Evolutionary conservation across 2,329 filamentous ascomycete species (phyloP).

Genomic region (Sphaerostilbella broomeana): DNA sequence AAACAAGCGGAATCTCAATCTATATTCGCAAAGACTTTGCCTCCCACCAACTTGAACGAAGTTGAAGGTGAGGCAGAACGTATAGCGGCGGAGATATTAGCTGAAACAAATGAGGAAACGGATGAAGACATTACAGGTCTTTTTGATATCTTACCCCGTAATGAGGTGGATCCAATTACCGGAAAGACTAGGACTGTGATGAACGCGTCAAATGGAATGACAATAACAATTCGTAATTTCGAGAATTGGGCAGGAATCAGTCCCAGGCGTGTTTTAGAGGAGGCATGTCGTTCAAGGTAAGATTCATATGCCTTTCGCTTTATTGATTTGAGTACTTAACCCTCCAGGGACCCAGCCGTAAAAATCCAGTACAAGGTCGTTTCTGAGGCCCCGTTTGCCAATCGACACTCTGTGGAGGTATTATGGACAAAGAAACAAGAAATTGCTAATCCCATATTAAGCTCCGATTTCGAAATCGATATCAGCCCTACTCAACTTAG

Average conservation of each 20-base stretch:
- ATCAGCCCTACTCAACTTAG: slow-evolving; percentile 47
- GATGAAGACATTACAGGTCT: slow-evolving; percentile 42
- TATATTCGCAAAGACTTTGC: slow-evolving; percentile 53
- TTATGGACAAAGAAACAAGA: slow-evolving; percentile 71
- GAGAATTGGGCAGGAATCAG: slow-evolving; percentile 72
- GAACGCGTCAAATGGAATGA: slow-evolving; percentile 45
- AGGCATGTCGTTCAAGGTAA: slow-evolving; percentile 76
- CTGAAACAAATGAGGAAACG: slow-evolving; percentile 36
- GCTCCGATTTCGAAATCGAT: slow-evolving; percentile 38
- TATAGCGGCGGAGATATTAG: slow-evolving; percentile 53
- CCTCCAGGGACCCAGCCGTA: slow-evolving; percentile 55
- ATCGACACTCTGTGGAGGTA: slow-evolving; percentile 68
- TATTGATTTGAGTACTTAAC: slow-evolving; percentile 12
- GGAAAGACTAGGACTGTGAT: slow-evolving; percentile 53
- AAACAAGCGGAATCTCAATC: slow-evolving; percentile 38
- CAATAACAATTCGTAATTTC: slow-evolving; percentile 69
- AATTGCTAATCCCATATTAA: slow-evolving; percentile 28
- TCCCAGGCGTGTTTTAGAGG: slow-evolving; percentile 72
- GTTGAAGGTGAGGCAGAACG: slow-evolving; percentile 51
- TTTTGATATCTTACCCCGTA: slow-evolving; percentile 55
- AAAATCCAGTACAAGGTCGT: slow-evolving; percentile 62
- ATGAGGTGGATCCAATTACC: slow-evolving; percentile 50
- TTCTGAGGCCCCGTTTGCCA: slow-evolving; percentile 68
- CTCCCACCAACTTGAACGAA: slow-evolving; percentile 36
- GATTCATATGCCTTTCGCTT: slow-evolving; percentile 5